Evolutionary conservation across 768 basidiomycete species (phyloP).

Genomic region (Peribolospora kevripleyi): DNA sequence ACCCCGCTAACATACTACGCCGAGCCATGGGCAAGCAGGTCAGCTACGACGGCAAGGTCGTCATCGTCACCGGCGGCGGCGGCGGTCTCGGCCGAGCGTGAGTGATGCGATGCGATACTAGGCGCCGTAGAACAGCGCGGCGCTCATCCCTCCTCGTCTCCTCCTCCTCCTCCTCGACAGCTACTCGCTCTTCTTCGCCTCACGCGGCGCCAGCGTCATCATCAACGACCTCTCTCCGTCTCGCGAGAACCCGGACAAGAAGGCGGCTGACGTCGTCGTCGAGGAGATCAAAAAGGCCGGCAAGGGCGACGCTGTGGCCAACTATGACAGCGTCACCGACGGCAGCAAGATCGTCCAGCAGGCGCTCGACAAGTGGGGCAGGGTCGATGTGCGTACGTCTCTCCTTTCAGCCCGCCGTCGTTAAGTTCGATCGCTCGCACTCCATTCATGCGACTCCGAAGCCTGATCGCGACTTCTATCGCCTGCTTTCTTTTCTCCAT

Average conservation of each 20-base stretch:
- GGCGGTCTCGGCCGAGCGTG: constrained; percentile 82
- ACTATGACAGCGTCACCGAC: constrained; percentile 65
- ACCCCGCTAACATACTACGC: no score
- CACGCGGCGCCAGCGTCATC: constrained; percentile 68
- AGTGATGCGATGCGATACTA: no score
- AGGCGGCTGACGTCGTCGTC: constrained; percentile 75
- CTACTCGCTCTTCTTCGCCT: constrained; percentile 76
- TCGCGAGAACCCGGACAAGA: constrained; percentile 17
- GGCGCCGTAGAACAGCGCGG: no score
- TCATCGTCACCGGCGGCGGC: constrained; percentile 84
- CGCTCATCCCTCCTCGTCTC: background rate
- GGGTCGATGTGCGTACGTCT: constrained; percentile 27
- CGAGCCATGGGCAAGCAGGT: constrained; percentile 3
- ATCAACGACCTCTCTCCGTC: constrained; percentile 65
- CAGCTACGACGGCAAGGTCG: constrained; percentile 60
- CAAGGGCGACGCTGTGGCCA: constrained; percentile 42
- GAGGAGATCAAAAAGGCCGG: constrained; percentile 54
- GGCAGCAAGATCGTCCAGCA: constrained; percentile 65
- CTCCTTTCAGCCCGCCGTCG: constrained; percentile 6
- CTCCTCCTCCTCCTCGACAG: constrained; percentile 22
- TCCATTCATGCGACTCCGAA: no score
- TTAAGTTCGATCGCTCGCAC: no score
- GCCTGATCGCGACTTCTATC: no score
- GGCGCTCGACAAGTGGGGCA: constrained; percentile 63
- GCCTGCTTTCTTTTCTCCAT: background rate